Conservation (phyloP, 306 rosid genomes). For the Prunus dulcis region DNA sequence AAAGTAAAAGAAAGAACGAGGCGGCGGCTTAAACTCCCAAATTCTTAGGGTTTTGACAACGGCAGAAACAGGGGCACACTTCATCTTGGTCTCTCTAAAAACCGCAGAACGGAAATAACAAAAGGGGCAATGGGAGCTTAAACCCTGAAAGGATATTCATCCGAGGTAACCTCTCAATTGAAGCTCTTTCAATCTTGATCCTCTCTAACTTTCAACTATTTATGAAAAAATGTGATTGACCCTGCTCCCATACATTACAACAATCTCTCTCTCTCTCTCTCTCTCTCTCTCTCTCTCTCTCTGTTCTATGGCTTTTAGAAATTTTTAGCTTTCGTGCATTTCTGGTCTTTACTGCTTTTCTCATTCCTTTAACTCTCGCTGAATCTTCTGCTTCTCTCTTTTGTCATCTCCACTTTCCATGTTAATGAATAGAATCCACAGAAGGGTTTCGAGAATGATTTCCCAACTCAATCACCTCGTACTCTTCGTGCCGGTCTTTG, state of each 20-base stretch:
- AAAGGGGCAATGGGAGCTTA: not conserved
- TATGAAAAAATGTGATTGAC: not conserved
- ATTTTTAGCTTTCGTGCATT: not conserved
- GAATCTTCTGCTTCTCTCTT: not conserved
- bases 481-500: slow-evolving; percentile 19
- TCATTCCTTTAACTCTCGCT: not conserved
- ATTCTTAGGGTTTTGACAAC: not conserved
- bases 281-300: not conserved
- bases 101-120: not conserved
- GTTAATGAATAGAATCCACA: slow-evolving; percentile 20
- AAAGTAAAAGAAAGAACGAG: not conserved
- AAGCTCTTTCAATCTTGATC: not conserved
- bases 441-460: slow-evolving; percentile 35
- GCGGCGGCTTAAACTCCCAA: not conserved
- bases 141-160: not conserved
- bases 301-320: not conserved
- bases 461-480: slow-evolving; percentile 23
- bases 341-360: not conserved
- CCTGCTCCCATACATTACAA: not conserved
- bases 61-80: not conserved
- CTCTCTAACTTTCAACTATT: not conserved
- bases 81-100: not conserved
- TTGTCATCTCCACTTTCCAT: slow-evolving; percentile 13
- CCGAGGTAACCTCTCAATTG: slow-evolving; percentile 9
- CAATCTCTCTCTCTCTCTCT: not conserved